Evolutionary conservation across 208 protist species (phyloP), one percentile per base, ranked within the genome.

Genomic region (Leishmania mexicana): DNA sequence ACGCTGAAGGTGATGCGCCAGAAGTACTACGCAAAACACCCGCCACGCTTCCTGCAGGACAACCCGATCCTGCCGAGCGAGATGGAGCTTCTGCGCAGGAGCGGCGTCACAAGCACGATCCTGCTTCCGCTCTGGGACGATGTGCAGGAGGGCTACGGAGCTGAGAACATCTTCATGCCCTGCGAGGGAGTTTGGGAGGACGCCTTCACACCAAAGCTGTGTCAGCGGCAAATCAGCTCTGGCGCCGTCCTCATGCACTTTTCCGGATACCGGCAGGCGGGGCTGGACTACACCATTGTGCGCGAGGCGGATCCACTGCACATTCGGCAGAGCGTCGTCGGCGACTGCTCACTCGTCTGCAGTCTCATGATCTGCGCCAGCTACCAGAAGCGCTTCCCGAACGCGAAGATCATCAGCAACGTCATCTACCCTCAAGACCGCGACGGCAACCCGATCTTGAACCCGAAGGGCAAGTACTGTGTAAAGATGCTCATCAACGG

Each of bases 401-500:
- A 95, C 40, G 89, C 83, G 42, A 93, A 93, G 80, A 92, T 97
- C 64, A 97, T 98, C 81, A 92, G 86, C 80, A 91, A 90, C 72
- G 93, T 96, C 62, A 97, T 98, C 74, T 98, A 92, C 83, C 96
- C 96, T 19, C 96, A 97, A 70, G 93, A 96, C 81, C 68, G 70
- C 28, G 84, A 94, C 24, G 88, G 95, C 5, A 89, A 89, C 68
- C 93, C 94, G 19, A 85, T 98, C 17, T 60, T 96, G 28, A 97
- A 95, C 83, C 91, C 92, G 1, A 95, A 93, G 81, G 96, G 96
- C 28, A 96, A 96, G 82, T 97, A 98, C 81, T 93, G 88, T 81
- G 90, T 98, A 10, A 97, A 97, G 83, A 96, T 98, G 92, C 88
- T 98, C n/a, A 87, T 98, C 79, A 98, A 98, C 82, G 96, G 96